Evolutionary conservation across 176 grass and related monocot species (phyloP).

Genomic region (Puccinellia tenuiflora): DNA sequence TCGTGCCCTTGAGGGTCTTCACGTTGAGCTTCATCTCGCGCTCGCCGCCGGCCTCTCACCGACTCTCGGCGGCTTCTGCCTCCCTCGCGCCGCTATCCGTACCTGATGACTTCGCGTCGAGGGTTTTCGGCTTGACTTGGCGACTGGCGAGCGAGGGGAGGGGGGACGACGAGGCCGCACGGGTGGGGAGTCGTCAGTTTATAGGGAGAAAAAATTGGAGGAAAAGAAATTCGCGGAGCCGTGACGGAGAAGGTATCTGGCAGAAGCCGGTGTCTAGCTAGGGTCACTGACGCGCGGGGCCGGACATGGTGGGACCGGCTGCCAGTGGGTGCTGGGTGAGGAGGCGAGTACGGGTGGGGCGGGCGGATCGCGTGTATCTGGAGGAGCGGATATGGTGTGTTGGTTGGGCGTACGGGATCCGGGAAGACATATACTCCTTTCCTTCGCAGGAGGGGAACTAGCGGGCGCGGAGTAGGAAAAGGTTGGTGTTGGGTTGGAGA

Average conservation of each 20-base stretch:
- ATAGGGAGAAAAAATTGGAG: constrained; percentile 12
- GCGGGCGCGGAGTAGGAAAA: constrained; percentile 2
- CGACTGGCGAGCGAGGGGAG: not conserved
- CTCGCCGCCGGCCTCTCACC: not conserved
- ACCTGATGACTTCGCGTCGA: constrained; percentile 15
- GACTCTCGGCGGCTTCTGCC: not conserved
- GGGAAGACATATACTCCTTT: not conserved
- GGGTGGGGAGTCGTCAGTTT: not conserved
- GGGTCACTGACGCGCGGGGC: not conserved
- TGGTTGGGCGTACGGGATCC: constrained; percentile 11
- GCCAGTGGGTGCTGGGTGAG: not conserved
- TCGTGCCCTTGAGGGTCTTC: constrained; percentile 86
- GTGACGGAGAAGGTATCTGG: not conserved
- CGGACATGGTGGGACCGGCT: accelerated
- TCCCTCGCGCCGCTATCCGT: too few species aligned
- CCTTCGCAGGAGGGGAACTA: not conserved
- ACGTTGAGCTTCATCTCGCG: constrained; percentile 79
- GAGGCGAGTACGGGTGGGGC: too few species aligned
- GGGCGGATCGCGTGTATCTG: too few species aligned
- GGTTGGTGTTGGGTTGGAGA: constrained; percentile 4
- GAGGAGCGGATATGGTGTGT: not conserved
- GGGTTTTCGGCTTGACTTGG: constrained; percentile 20
- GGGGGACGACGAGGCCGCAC: constrained; percentile 31
- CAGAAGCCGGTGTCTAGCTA: accelerated
- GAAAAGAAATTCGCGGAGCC: not conserved